Conservation (phyloP, 495 filamentous ascomycete genomes). For the Hypoxylon fragiforme region DNA sequence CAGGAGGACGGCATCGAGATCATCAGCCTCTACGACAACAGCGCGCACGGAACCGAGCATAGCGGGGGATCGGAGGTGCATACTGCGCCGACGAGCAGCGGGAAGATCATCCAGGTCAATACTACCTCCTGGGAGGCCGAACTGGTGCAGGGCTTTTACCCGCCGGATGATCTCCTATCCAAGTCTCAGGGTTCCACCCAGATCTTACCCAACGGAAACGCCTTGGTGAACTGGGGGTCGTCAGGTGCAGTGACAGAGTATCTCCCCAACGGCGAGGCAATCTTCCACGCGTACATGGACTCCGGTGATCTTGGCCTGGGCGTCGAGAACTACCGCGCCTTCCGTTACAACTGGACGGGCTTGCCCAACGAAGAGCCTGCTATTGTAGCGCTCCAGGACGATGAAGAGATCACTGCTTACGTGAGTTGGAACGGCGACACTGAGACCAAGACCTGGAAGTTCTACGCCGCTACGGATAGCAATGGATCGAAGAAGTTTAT, state of each 20-base stretch:
- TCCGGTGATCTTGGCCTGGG: constrained; percentile 35
- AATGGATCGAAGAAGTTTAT: constrained; percentile 34
- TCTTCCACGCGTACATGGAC: constrained; percentile 48
- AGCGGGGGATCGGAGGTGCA: constrained; percentile 41
- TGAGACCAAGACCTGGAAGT: constrained; percentile 40
- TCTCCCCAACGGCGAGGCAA: constrained; percentile 54
- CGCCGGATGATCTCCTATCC: constrained; percentile 51
- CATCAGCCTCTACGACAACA: constrained; percentile 43
- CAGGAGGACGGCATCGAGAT: constrained; percentile 51
- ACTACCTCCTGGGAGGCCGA: constrained; percentile 55
- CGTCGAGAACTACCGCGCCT: constrained; percentile 44
- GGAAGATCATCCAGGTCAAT: constrained; percentile 62
- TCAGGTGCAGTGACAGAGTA: constrained; percentile 62
- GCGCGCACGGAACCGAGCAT: constrained; percentile 45
- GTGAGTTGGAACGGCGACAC: constrained; percentile 49
- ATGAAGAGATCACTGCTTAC: constrained; percentile 35
- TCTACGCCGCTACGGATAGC: constrained; percentile 32
- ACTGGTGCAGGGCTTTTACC: constrained; percentile 42
- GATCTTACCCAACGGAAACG: constrained; percentile 56
- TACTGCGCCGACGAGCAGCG: constrained; percentile 49
- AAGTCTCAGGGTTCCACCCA: constrained; percentile 67
- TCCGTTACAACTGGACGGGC: constrained; percentile 45
- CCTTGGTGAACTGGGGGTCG: constrained; percentile 65
- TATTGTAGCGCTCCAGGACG: constrained; percentile 33
- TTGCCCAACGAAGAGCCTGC: constrained; percentile 40